Base-by-base conservation (phyloP, 331 rosid species). In the Malus hybrid region DNA sequence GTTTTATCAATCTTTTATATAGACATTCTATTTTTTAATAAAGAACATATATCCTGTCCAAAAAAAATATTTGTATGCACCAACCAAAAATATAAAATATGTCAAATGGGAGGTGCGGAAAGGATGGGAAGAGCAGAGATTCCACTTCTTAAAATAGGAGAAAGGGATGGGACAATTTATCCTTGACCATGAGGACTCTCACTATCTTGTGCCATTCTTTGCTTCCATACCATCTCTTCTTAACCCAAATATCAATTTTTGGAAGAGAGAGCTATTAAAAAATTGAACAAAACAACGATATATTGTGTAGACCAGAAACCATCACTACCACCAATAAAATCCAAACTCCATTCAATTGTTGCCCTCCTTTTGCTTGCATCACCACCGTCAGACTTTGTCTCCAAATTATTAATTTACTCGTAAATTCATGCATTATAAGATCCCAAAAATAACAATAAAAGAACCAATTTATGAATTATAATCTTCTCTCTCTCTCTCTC, bases 51-150 rank as follows among this genome's bases (percentile, higher is more conserved):
- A 52, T 52, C 57, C 0, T 52, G 7, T 52, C 10, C 6, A 16
- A 52, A 16, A 16, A 18, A 52, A 52, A 52, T 14, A 15, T 16
- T 52, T 52, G 20, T 52, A 16, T 52, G 57, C 18, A 39, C 12
- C 12, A 39, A 16, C 7, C n/a, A 52, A 52, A 52, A 15, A 15
- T 52, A 15, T 70, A 20, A 31, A 67, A 75, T 66, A 74, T 74
- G 82, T 77, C 19, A 85, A 88, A 83, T 73, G 89, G 84, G 89
- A 79, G 87, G 82, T 44, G 75, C 80, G 87, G 85, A 83, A 84
- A 84, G 87, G 87, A 88, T 90, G 96, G 96, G 90, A 79, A 76
- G 82, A 70, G 90, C 89, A 90, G 89, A 88, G 93, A 90, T 92
- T 87, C 91, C 96, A 82, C 77, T 76, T 83, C 83, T 89, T 15